A percentile compares a stretch with the other conserved stretches of the same genome.
These are phyloP conservation scores for Fragaria nilgerrensis DNA, from an alignment of 306 rosid species.

Conservation along the genomic window DNA sequence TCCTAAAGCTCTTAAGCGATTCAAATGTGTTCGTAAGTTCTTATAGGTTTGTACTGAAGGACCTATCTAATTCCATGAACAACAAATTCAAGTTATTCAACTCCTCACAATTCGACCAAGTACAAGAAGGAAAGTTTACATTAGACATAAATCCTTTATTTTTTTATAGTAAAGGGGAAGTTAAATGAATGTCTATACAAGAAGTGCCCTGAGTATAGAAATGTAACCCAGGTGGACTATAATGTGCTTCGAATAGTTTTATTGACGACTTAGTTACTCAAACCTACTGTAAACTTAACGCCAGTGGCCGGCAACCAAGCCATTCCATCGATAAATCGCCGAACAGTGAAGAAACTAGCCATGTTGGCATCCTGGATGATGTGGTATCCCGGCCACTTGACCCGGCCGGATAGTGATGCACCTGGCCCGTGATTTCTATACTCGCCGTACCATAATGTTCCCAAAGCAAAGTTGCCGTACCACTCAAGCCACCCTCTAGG, in stretches of 20 bases:
- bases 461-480: constrained; percentile 68
- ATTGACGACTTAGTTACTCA: constrained; percentile 28
- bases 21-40: too few species aligned
- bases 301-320: constrained; percentile 76
- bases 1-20: too few species aligned
- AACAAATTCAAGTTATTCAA: too few species aligned
- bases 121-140: too few species aligned
- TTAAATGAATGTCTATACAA: neutral
- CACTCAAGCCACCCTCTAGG: constrained; percentile 88
- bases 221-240: neutral
- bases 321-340: constrained; percentile 48
- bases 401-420: constrained; percentile 32
- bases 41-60: too few species aligned
- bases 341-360: constrained; percentile 51
- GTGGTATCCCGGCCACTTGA: constrained; percentile 76
- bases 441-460: constrained; percentile 87
- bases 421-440: constrained; percentile 72
- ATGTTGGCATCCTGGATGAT: constrained; percentile 44
- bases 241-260: neutral
- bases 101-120: too few species aligned
- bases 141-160: neutral
- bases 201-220: neutral
- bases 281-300: constrained; percentile 50
- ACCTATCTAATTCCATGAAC: too few species aligned
- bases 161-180: neutral